phyloP scores from a whole-genome alignment of 306 rosid species.

The Sindora glabra region DNA sequence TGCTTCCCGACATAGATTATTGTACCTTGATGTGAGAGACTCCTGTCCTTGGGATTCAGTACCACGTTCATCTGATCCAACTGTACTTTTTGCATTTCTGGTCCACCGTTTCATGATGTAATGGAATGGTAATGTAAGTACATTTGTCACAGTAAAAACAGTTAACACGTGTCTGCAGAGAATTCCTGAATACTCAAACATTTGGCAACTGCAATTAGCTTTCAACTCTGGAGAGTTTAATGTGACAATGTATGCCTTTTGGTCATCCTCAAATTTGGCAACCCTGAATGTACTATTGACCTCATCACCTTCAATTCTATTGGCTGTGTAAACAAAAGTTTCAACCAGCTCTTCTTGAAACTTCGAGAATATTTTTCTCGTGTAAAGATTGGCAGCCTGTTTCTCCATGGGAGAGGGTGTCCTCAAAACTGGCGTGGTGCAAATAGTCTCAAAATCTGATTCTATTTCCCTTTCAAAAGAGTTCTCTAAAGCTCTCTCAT shows the following conservation, averaged over 20 bases:
- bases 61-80: conserved; percentile 49
- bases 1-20: conserved; percentile 71
- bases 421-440: conserved; percentile 64
- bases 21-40: conserved; percentile 56
- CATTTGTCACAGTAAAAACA: conserved; percentile 81
- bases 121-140: conserved; percentile 74
- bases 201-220: conserved; percentile 87
- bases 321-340: conserved; percentile 87
- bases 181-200: conserved; percentile 93
- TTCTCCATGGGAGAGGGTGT: conserved; percentile 97
- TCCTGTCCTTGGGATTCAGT: conserved; percentile 56
- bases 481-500: conserved; percentile 74
- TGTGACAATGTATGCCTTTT: conserved; percentile 60
- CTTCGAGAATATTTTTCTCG: conserved; percentile 68
- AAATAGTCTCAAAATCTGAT: conserved; percentile 78
- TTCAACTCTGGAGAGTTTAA: conserved; percentile 66
- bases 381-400: conserved; percentile 83
- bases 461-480: conserved; percentile 79
- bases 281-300: conserved; percentile 76
- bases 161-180: conserved; percentile 89
- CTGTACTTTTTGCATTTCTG: conserved; percentile 61
- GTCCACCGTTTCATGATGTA: conserved; percentile 93
- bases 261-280: conserved; percentile 86
- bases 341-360: conserved; percentile 95
- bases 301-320: conserved; percentile 82